Base-by-base conservation (phyloP, 805 yeast species). In the Schizosaccharomyces osmophilus region DNA sequence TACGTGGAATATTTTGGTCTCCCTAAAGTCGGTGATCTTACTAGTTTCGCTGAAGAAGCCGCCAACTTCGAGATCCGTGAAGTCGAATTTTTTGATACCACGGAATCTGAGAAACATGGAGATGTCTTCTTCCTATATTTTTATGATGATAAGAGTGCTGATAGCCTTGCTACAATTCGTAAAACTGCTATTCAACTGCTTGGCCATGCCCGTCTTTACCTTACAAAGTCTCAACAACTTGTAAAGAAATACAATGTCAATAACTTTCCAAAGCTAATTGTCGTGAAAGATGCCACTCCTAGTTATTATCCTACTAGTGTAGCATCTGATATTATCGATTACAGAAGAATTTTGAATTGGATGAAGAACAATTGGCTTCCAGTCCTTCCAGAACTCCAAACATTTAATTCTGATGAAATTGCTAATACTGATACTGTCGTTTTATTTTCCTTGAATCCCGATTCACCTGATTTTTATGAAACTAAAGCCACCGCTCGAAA, bases 161-260 rank as follows among this genome's bases (percentile, higher is more conserved):
- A 74, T 62, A 77, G 74, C 61, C 73, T 74, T 66, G 63, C 67
- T 42, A 73, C 74, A 1, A 66, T 74, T 57, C 66, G 66, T 61
- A 67, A 68, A 36, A 65, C 73, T 31, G 68, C 74, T 5, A 62
- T 71, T 26, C 65, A 66, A 24, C 64, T 69, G 1, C 63, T 71
- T n/a, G 72, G 70, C n/a, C 68, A 69, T 32, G 72, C 69, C 8
- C 66, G 65, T 6, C 63, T 71, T 55, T 67, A 63, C 63, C 70
- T 69, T 63, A 64, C 72, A 9, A 64, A 65, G 9, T 65, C 70
- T 22, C 39, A 64, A 15, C 65, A 65, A 43, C 66, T 71, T 45
- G 68, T 68, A 13, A 63, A 68, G 32, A 63, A 66, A 32, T 65
- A 69, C 63, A 62, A 66, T 2, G 71, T 68, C 17, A 64, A 66